These are phyloP conservation scores for Penicillium egyptiacum DNA, from an alignment of 495 filamentous ascomycete species.

Conservation along the genomic window DNA sequence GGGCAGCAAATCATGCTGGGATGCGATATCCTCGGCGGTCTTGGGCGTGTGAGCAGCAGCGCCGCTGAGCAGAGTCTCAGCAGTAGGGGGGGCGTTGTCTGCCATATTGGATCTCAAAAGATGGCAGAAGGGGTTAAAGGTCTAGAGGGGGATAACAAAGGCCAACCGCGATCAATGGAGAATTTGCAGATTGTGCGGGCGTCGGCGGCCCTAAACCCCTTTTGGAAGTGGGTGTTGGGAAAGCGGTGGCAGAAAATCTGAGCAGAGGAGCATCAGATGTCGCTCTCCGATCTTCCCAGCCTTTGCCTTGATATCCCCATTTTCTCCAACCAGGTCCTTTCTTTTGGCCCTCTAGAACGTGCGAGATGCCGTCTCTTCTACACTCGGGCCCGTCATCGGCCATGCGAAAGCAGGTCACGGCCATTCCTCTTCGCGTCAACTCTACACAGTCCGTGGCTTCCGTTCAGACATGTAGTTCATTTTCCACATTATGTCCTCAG, in stretches of 20 bases:
- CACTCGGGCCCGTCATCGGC: slow-evolving; percentile 34
- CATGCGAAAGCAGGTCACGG: slow-evolving; percentile 38
- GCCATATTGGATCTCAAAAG: slow-evolving; percentile 56
- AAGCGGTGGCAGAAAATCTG: slow-evolving; percentile 33
- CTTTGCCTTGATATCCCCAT: slow-evolving; percentile 18
- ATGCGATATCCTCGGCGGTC: slow-evolving; percentile 55
- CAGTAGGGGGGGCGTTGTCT: slow-evolving; percentile 56
- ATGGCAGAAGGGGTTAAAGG: slow-evolving; percentile 20
- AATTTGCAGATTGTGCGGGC: slow-evolving; percentile 45
- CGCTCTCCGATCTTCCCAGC: slow-evolving; percentile 17
- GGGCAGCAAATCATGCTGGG: slow-evolving; percentile 78
- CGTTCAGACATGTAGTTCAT: slow-evolving; percentile 36
- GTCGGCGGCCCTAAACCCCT: slow-evolving; percentile 40
- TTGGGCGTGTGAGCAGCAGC: slow-evolving; percentile 46
- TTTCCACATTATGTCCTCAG: slow-evolving; percentile 34
- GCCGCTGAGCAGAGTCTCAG: slow-evolving; percentile 56
- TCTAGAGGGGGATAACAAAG: slow-evolving; percentile 19
- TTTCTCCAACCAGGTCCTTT: slow-evolving; percentile 16
- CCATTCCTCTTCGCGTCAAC: slow-evolving; percentile 28
- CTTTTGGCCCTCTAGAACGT: slow-evolving; percentile 11
- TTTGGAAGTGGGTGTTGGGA: slow-evolving; percentile 25
- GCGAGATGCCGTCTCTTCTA: slow-evolving; percentile 40
- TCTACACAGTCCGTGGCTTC: slow-evolving; percentile 34
- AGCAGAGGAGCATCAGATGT: slow-evolving; percentile 33
- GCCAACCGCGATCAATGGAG: slow-evolving; percentile 25